phyloP scores from a whole-genome alignment of 257 asterid genomes.

The Misopates orontium region DNA sequence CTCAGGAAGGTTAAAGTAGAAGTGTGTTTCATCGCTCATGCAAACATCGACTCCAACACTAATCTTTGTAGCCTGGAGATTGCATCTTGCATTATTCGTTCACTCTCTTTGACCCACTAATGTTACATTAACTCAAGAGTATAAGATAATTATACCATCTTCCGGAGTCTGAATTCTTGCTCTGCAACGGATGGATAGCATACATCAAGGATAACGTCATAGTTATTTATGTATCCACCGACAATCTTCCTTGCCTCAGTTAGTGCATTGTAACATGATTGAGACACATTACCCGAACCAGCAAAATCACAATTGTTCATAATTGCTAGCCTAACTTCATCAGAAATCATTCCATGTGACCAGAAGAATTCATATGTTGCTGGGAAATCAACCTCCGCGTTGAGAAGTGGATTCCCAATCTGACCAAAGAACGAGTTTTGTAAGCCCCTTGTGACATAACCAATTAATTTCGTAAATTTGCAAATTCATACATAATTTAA shows the following conservation, averaged over 20 bases:
- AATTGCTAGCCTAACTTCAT: conserved; percentile 73
- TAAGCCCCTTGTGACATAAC: too few species aligned
- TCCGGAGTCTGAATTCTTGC: conserved; percentile 76
- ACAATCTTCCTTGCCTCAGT: conserved; percentile 64
- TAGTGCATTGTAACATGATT: conserved; percentile 58
- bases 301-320: conserved; percentile 77
- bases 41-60: conserved; percentile 89
- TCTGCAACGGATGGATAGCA: conserved; percentile 93
- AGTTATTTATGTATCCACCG: conserved; percentile 68
- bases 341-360: conserved; percentile 99
- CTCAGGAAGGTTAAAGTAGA: conserved; percentile 90
- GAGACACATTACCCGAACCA: conserved; percentile 70
- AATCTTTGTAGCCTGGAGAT: conserved; percentile 73
- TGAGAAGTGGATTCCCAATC: conserved; percentile 97
- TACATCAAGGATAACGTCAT: conserved; percentile 88
- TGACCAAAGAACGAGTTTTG: conserved; percentile 37
- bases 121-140: not conserved
- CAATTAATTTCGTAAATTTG: not conserved
- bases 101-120: not conserved
- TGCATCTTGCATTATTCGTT: not conserved
- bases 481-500: too few species aligned
- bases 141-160: conserved; percentile 53
- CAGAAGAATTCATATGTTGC: conserved; percentile 81
- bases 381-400: conserved; percentile 80
- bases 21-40: conserved; percentile 74